A percentile compares a stretch with the other conserved stretches of the same genome.
Conservation (phyloP, 495 filamentous ascomycete species). For the Friedmanniomyces simplex region DNA sequence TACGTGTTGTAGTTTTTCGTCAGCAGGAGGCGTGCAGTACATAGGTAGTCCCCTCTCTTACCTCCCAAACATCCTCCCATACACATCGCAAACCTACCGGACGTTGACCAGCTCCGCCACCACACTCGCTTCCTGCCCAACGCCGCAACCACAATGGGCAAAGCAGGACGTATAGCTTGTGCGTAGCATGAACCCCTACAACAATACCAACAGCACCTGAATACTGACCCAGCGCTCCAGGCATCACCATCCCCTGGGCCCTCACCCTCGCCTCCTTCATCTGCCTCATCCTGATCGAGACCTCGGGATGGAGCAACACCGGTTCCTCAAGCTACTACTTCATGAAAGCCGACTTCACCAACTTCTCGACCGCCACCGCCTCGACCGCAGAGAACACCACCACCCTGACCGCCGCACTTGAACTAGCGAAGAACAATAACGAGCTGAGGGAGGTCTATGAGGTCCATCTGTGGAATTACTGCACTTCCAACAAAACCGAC, state of each 20-base stretch:
- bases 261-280: slow-evolving; percentile 51
- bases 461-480: slow-evolving; percentile 79
- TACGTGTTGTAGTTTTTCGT: too few species aligned
- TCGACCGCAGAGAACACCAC: slow-evolving; percentile 6
- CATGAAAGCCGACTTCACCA: slow-evolving; percentile 41
- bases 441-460: slow-evolving; percentile 69
- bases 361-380: slow-evolving; percentile 16
- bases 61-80: too few species aligned
- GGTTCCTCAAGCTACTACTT: slow-evolving; percentile 50
- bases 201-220: slow-evolving; percentile 30
- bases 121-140: too few species aligned
- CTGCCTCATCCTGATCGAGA: slow-evolving; percentile 59
- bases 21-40: too few species aligned
- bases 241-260: slow-evolving; percentile 69
- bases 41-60: too few species aligned
- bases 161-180: background rate
- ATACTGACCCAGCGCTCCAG: slow-evolving; percentile 30
- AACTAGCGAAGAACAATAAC: slow-evolving; percentile 31
- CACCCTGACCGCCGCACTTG: slow-evolving; percentile 9
- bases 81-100: too few species aligned
- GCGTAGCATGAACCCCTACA: too few species aligned
- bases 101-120: too few species aligned
- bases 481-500: slow-evolving; percentile 46
- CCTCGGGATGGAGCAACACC: slow-evolving; percentile 60
- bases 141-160: background rate